Conservation (phyloP, 2,329 filamentous ascomycete genomes). For the Penicillium sp. region DNA sequence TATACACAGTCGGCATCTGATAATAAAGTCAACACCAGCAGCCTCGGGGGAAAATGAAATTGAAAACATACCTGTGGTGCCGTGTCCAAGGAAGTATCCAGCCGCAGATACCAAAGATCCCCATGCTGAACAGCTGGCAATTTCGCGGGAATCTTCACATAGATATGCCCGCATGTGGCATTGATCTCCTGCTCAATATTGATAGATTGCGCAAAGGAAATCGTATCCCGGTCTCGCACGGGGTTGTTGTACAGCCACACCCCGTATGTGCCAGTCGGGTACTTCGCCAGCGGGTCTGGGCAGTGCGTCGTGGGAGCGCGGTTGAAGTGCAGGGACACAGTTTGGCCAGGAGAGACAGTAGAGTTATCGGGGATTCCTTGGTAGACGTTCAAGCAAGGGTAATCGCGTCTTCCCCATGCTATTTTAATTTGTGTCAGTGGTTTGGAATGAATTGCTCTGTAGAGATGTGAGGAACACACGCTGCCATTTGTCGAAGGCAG, state of each 20-base stretch:
- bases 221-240: slow-evolving; percentile 19
- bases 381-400: slow-evolving; percentile 33
- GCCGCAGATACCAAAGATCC: slow-evolving; percentile 31
- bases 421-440: background rate
- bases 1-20: slow-evolving; percentile 31
- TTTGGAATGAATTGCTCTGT: background rate
- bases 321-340: slow-evolving; percentile 29
- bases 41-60: background rate
- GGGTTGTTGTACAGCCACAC: slow-evolving; percentile 35
- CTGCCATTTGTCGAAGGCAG: slow-evolving; percentile 33
- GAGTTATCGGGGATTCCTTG: slow-evolving; percentile 34
- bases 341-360: slow-evolving; percentile 26
- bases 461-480: slow-evolving; percentile 19
- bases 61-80: slow-evolving; percentile 29
- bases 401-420: slow-evolving; percentile 39
- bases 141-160: slow-evolving; percentile 26
- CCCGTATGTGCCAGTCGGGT: slow-evolving; percentile 24
- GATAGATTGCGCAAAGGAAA: slow-evolving; percentile 22
- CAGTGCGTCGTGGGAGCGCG: slow-evolving; percentile 28
- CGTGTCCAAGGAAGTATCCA: slow-evolving; percentile 21
- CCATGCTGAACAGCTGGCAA: slow-evolving; percentile 27
- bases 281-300: slow-evolving; percentile 18
- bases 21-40: background rate
- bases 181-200: slow-evolving; percentile 22
- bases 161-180: slow-evolving; percentile 18